Percentiles rank a stretch among this genome's conserved stretches.
phyloP scores from a whole-genome alignment of 2,329 filamentous ascomycete genomes.

The Cryphonectria carpinicola region DNA sequence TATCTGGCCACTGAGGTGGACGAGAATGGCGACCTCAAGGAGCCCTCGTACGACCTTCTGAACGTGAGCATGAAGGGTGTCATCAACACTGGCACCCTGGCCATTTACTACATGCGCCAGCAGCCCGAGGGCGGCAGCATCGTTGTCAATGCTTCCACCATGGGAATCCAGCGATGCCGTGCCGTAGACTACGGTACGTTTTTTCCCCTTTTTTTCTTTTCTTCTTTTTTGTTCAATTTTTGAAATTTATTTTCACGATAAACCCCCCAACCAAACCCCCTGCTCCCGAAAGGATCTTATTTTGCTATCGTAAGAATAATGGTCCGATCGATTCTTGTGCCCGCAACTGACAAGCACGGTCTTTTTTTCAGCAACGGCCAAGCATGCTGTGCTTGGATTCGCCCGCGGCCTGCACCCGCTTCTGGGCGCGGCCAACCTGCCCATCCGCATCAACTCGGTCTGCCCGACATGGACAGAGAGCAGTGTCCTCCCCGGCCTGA shows the following conservation, averaged over 20 bases:
- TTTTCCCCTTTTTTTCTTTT: background rate
- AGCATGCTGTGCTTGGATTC: conserved; percentile 59
- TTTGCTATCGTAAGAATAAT: background rate
- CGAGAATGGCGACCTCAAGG: conserved; percentile 51
- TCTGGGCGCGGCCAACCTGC: conserved; percentile 41
- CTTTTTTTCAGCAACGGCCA: conserved; percentile 47
- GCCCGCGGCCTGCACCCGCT: conserved; percentile 50
- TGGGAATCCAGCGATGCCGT: conserved; percentile 54
- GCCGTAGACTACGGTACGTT: conserved; percentile 54
- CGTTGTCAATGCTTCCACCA: conserved; percentile 56
- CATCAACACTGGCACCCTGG: conserved; percentile 54
- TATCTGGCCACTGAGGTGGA: conserved; percentile 54
- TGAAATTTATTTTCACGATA: background rate
- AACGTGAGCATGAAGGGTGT: conserved; percentile 56
- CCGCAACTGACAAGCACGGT: background rate
- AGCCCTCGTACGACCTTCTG: conserved; percentile 47
- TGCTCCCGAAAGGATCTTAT: background rate
- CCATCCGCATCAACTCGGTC: conserved; percentile 60
- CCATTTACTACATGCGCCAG: conserved; percentile 53
- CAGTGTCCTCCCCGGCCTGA: conserved; percentile 47
- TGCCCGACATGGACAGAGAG: conserved; percentile 60
- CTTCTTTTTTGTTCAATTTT: background rate
- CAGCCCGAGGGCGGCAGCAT: conserved; percentile 54
- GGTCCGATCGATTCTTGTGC: conserved; percentile 12
- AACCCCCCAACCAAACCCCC: background rate